Conservation (phyloP, 75 land plant species). For the Selaginella tamariscina region DNA sequence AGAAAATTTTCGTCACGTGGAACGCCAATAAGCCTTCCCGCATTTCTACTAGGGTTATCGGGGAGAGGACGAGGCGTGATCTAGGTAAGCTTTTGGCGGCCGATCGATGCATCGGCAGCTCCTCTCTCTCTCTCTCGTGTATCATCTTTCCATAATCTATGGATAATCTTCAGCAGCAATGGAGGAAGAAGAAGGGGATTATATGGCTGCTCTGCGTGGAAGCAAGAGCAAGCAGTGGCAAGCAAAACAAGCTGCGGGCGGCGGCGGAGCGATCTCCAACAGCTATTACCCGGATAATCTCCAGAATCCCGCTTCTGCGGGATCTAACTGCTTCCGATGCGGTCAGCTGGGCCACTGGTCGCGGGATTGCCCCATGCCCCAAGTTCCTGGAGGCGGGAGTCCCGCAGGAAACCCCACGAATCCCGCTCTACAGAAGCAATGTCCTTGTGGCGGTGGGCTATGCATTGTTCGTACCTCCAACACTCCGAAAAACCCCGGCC, state of each 20-base stretch:
- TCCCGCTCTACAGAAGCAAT: background rate
- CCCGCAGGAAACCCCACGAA: background rate
- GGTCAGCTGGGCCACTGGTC: slow-evolving; percentile 44
- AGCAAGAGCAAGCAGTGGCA: slow-evolving; percentile 34
- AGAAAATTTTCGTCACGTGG: no score
- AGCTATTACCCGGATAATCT: background rate
- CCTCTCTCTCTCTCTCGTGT: no score
- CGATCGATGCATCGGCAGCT: no score
- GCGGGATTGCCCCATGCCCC: slow-evolving; percentile 26
- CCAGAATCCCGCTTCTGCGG: slow-evolving; percentile 2
- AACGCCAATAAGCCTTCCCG: no score
- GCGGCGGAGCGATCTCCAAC: background rate
- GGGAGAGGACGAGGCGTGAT: no score
- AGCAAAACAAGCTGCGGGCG: slow-evolving; percentile 1
- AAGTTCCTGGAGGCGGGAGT: no score
- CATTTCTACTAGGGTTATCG: no score
- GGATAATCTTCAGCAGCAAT: no score
- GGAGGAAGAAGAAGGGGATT: slow-evolving; percentile 25
- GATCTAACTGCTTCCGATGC: slow-evolving; percentile 19
- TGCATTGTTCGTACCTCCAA: slow-evolving; percentile 30
- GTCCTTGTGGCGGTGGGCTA: slow-evolving; percentile 40
- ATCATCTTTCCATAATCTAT: no score
- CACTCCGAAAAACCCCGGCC: slow-evolving; percentile 33
- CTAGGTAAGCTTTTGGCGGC: no score
- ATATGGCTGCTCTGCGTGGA: slow-evolving; percentile 33